Base-by-base conservation (phyloP, 2,329 filamentous ascomycete species). In the Bertia moriformis region DNA sequence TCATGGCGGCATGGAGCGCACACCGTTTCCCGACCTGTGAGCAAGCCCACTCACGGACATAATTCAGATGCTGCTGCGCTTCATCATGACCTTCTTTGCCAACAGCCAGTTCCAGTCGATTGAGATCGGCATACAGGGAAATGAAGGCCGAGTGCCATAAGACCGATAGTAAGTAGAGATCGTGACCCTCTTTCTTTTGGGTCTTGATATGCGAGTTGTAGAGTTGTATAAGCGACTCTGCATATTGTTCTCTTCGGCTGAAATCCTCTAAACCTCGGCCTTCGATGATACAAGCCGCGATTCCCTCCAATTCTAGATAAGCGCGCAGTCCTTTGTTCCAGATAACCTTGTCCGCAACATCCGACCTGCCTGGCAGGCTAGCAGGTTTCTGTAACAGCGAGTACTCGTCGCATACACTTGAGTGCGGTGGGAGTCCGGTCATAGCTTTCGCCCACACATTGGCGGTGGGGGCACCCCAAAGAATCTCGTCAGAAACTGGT, bases 401-500 rank as follows among this genome's bases (percentile, higher is more conserved):
- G n/a, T n/a, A n/a, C n/a, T n/a, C n/a, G n/a, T n/a, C n/a, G n/a
- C n/a, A n/a, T n/a, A n/a, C n/a, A n/a, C n/a, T n/a, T n/a, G n/a
- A n/a, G n/a, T n/a, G n/a, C n/a, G n/a, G n/a, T n/a, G n/a, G n/a
- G n/a, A n/a, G n/a, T n/a, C n/a, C n/a, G n/a, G 7, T 27, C n/a
- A n/a, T 27, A 27, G n/a, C 7, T 27, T n/a, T 24, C 15, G 19
- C 7, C 37, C 37, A 38, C 18, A 19, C 18, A 22, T 7, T 14
- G 14, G 37, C 17, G 5, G 37, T 38, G 13, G 37, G 14, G 4
- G 37, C 37, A 14, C 10, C 15, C 37, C 37, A 38, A 14, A 38
- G 17, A 4, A 14, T 19, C 19, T 38, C 37, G 4, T 38, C 18
- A 4, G 18, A 19, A 24, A 38, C 18, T 4, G n/a, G 14, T 7